phyloP scores from a whole-genome alignment of 805 yeast species.

The Metschnikowia shivogae region DNA sequence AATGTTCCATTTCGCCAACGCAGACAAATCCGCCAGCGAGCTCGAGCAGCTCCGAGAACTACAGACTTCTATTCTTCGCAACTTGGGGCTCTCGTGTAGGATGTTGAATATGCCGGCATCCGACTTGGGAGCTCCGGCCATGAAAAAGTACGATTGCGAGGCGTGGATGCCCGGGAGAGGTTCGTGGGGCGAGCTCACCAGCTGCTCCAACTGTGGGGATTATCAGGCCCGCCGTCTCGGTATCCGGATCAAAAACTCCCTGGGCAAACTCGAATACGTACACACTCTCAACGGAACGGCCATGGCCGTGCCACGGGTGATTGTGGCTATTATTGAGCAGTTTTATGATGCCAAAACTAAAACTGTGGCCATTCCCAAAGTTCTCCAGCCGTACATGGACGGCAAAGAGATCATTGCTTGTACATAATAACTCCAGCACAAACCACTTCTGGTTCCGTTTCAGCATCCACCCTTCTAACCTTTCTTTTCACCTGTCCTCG shows the following conservation, averaged over 20 bases:
- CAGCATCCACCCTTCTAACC: no score
- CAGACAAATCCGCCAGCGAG: conserved; percentile 44
- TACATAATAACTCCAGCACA: conserved; percentile 1
- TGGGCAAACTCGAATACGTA: conserved; percentile 44
- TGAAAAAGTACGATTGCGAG: conserved; percentile 87
- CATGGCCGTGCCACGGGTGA: conserved; percentile 88
- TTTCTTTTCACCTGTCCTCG: conserved; percentile 6
- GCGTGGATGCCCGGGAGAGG: conserved; percentile 99
- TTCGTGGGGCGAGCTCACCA: conserved; percentile 86
- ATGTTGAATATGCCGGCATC: conserved; percentile 84
- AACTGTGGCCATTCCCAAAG: conserved; percentile 60
- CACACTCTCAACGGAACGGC: conserved; percentile 95
- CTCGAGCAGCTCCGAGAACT: conserved; percentile 58
- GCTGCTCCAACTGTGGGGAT: conserved; percentile 89
- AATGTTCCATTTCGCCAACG: conserved; percentile 67
- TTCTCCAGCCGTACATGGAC: conserved; percentile 69
- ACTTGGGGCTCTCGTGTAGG: conserved; percentile 74
- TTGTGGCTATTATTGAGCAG: conserved; percentile 87
- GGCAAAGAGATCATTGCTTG: conserved; percentile 38
- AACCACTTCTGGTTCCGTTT: not conserved
- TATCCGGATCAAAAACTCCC: conserved; percentile 47
- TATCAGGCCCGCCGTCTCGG: conserved; percentile 83
- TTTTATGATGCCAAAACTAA: conserved; percentile 58
- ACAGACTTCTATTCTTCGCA: conserved; percentile 60
- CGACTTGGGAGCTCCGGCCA: conserved; percentile 93